Evolutionary conservation across 306 rosid genomes (phyloP), one percentile per base, ranked within the genome.

Genomic region (Parietaria judaica): DNA sequence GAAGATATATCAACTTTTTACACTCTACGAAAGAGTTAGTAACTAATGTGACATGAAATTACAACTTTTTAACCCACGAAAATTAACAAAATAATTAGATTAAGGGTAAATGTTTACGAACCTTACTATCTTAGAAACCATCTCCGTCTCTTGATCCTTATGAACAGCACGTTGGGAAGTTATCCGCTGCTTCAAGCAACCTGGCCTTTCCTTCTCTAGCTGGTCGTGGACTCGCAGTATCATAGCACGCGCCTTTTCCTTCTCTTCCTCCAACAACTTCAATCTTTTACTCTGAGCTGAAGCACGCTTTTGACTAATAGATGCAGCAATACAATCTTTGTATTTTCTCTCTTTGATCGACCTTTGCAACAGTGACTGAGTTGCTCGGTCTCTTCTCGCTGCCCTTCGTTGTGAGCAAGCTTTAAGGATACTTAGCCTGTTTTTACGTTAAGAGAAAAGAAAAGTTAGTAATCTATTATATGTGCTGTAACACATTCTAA

Each of bases 281-380:
- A 83, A 74, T 68, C 95, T 80, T 68, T 87, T 90, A 13, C 72
- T 78, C 81, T 87, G 95, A 52, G 96, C 97, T 71, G 97, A 94
- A 70, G 77, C 84, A 64, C 95, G 86, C 58, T 90, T 90, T 66
- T 83, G 91, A 66, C 71, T 68, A 69, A 90, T 85, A 70, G 96
- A 88, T 71, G 90, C 88, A 51, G 72, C 79, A 6, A 90, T 84
- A 60, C 85, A 67, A 61, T 90, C 97, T 86, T 85, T 90, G 58
- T 87, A 81, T 76, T 81, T 90, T 70, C 76, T 85, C 69, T 90
- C 97, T 74, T 85, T 74, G 36, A 86, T 80, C 78, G 76, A 79
- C 70, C 86, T 90, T 74, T 83, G 81, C 78, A 74, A 73, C 72
- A 85, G 72, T 36, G 89, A 79, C 66, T 84, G 83, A 70, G 95